Evolutionary conservation across 2,329 filamentous ascomycete species (phyloP), one percentile per base, ranked within the genome.

Genomic region (Rasamsonia emersonii): DNA sequence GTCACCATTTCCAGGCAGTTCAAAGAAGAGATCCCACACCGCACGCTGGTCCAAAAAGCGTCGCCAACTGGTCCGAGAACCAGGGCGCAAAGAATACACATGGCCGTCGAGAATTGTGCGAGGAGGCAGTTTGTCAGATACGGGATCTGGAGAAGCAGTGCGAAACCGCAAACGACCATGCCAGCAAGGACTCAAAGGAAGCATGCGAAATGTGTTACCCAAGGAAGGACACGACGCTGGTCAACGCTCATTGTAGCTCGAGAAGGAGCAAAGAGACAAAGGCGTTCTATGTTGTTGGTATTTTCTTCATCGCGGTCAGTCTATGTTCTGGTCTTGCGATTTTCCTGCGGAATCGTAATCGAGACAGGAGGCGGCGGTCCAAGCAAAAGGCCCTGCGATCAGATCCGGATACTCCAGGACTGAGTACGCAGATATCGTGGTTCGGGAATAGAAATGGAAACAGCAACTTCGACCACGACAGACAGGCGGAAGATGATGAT

Each of bases 181-280:
- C 19, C 21, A 37, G 31, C 11, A 11, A 20, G 24, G 24, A 24
- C 9, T 11, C n/a, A 8, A 32, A 36, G 11, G 24, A 35, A n/a
- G 33, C 29, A 15, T 45, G 42, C 31, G 36, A 33, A 13, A 26
- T 40, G 30, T 43, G 42, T 17, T 41, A 40, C 35, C 40, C 40
- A 16, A 35, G 23, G 11, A 34, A 23, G n/a, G 32, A 41, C 14
- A 13, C 26, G 9, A 24, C 14, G 9, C 35, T 38, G 18, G 42
- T 39, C 18, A 35, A 29, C 18, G 27, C 23, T 14, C 36, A 40
- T 32, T 45, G 42, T 24, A 30, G 32, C 17, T 35, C 30, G 18
- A 39, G 30, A 36, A 33, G 33, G 33, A 28, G 28, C 8, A 24
- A 24, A 17, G 40, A 43, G 25, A 29, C 30, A 15, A 32, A 30